Base-by-base conservation (phyloP, 176 grass and related monocot species). In the Paspalum vaginatum region DNA sequence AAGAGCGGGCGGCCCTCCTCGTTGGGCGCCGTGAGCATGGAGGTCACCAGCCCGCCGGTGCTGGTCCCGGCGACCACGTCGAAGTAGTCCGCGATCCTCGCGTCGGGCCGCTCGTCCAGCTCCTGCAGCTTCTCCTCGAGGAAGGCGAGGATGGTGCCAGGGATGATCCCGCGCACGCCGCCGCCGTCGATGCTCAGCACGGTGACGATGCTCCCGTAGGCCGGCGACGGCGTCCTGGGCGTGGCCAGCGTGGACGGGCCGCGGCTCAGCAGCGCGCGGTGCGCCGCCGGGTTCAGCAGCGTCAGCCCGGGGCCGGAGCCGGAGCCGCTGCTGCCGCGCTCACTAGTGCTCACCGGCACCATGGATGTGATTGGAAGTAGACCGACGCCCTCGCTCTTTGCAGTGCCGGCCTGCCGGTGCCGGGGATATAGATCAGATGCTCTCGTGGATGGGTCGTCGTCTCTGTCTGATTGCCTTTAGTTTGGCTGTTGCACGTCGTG, bases 51-150 rank as follows among this genome's bases (percentile, higher is more conserved):
- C 0, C 77, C 87, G 0, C 89, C 91, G 9, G 89, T 97, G 87
- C 89, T 92, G 1, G 80, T 97, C 61, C 91, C 91, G 17, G 89
- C 85, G 32, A 97, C 77, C 48, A 97, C 81, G 43, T 97, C 91
- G 75, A 97, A 97, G 47, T 97, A 97, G 42, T 97, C 88, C 0
- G 89, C 68, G 3, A 97, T 17, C 49, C 87, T 76, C 8, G 5
- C 57, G 0, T 65, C 64, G 0, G 46, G 26, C 0, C 77, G 26
- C 0, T 72, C 87, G 4, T 89, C 82, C 0, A 89, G 5, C 65
- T 72, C 65, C 82, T 87, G 12, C 13, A 22, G 4, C 57, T 87
- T 81, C 6, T 79, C 71, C 42, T 91, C 85, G 27, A 91, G 81
- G 81, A 77, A 85, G 8, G 50, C 72, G 52, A 91, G 58, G 76